Conservation (phyloP, 768 basidiomycete genomes). For the Lentinula edodes region DNA sequence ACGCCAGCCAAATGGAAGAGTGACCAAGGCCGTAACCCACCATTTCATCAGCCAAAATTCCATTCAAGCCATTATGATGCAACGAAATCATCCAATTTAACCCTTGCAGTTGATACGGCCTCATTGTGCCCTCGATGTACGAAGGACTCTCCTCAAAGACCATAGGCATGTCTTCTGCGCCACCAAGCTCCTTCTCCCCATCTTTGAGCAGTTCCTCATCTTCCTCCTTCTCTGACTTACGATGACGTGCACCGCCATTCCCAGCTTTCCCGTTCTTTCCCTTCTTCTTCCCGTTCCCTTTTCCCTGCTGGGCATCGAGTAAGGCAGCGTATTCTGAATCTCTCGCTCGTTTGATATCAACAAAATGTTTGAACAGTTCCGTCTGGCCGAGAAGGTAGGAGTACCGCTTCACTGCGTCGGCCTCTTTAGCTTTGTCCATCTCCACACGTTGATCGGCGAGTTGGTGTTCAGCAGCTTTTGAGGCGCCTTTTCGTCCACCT, state of each 20-base stretch:
- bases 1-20: not conserved
- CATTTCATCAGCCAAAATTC: constrained; percentile 98
- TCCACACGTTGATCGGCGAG: constrained; percentile 68
- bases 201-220: constrained; percentile 93
- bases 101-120: constrained; percentile 92
- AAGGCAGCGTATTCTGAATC: constrained; percentile 92
- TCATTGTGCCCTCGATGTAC: constrained; percentile 90
- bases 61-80: constrained; percentile 94
- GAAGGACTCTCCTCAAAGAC: constrained; percentile 90
- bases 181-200: constrained; percentile 65
- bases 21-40: constrained; percentile 20
- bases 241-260: constrained; percentile 74
- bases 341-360: constrained; percentile 90
- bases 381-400: constrained; percentile 98
- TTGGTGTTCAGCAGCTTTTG: constrained; percentile 67
- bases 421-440: constrained; percentile 86
- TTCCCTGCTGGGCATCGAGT: constrained; percentile 69
- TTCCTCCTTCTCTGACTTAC: constrained; percentile 97
- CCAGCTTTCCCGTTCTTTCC: constrained; percentile 50
- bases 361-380: constrained; percentile 96
- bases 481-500: constrained; percentile 37
- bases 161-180: constrained; percentile 84
- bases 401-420: constrained; percentile 94
- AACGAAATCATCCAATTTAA: constrained; percentile 97
- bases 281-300: constrained; percentile 66